Conservation (phyloP, 2,329 filamentous ascomycete species). For the Epicoccum sorghinum region DNA sequence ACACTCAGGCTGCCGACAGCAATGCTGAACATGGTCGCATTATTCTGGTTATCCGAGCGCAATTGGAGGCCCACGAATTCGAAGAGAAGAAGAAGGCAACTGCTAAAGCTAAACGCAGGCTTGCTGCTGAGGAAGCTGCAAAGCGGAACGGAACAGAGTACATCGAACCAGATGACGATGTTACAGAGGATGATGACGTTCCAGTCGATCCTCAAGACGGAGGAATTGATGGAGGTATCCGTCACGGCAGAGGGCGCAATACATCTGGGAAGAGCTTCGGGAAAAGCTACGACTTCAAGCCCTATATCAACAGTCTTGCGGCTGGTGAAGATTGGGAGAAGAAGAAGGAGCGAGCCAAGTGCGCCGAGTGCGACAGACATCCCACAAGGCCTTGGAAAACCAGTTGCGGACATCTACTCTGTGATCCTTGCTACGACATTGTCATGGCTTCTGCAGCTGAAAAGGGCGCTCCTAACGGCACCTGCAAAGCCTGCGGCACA, state of each 20-base stretch:
- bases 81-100: conserved; percentile 21
- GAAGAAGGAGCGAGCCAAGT: conserved; percentile 51
- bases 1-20: conserved; percentile 24
- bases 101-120: not conserved
- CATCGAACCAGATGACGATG: conserved; percentile 2
- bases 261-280: conserved; percentile 44
- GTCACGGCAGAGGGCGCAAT: conserved; percentile 1
- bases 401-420: conserved; percentile 63
- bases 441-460: conserved; percentile 38
- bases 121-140: conserved; percentile 7
- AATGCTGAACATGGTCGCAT: conserved; percentile 17
- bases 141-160: not conserved
- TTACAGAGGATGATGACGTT: conserved; percentile 4
- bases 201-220: conserved; percentile 1
- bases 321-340: conserved; percentile 45
- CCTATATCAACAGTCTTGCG: conserved; percentile 47
- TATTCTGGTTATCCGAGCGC: conserved; percentile 36
- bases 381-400: conserved; percentile 54
- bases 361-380: conserved; percentile 50
- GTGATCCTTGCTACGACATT: conserved; percentile 54
- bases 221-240: not conserved
- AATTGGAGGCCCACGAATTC: conserved; percentile 29
- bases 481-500: conserved; percentile 46
- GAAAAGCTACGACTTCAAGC: conserved; percentile 48
- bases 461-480: not conserved